phyloP scores from a whole-genome alignment of 2,329 filamentous ascomycete species.

The Cladophialophora bantiana region DNA sequence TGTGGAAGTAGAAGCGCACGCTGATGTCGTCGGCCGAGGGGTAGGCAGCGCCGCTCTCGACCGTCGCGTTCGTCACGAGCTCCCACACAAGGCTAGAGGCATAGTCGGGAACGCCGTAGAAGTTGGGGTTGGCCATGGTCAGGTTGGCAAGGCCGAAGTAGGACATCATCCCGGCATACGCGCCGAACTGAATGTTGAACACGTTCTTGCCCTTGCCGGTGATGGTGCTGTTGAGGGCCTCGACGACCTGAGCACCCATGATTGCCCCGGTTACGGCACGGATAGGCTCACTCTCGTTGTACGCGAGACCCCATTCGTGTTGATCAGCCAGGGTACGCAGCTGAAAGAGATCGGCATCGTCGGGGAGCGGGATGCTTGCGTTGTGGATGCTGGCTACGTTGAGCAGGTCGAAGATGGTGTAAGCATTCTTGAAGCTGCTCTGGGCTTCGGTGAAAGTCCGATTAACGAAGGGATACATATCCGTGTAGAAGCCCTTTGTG shows the following conservation, averaged over 20 bases:
- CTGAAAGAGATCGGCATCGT: constrained; percentile 68
- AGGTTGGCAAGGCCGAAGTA: constrained; percentile 68
- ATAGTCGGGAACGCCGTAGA: constrained; percentile 82
- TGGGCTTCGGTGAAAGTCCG: constrained; percentile 56
- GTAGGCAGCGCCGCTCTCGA: constrained; percentile 47
- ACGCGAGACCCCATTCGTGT: constrained; percentile 84
- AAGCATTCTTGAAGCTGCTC: constrained; percentile 68
- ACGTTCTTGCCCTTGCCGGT: constrained; percentile 48
- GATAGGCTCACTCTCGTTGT: constrained; percentile 66
- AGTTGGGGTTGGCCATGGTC: constrained; percentile 61
- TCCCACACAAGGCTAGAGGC: constrained; percentile 84
- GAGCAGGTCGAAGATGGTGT: constrained; percentile 69
- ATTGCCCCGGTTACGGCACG: constrained; percentile 65
- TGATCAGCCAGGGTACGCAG: constrained; percentile 76
- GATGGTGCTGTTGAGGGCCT: constrained; percentile 54
- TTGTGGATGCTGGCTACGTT: constrained; percentile 71
- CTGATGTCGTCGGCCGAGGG: constrained; percentile 56
- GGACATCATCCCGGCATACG: constrained; percentile 66
- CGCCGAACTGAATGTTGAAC: constrained; percentile 65
- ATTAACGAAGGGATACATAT: constrained; percentile 60
- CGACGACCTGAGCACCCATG: constrained; percentile 68
- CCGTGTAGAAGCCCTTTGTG: constrained; percentile 62
- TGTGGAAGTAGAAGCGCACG: constrained; percentile 69
- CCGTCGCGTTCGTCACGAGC: constrained; percentile 61
- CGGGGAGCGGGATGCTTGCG: constrained; percentile 63